Conservation (phyloP, 805 yeast species). For the Saccharomycopsis javanensis region DNA sequence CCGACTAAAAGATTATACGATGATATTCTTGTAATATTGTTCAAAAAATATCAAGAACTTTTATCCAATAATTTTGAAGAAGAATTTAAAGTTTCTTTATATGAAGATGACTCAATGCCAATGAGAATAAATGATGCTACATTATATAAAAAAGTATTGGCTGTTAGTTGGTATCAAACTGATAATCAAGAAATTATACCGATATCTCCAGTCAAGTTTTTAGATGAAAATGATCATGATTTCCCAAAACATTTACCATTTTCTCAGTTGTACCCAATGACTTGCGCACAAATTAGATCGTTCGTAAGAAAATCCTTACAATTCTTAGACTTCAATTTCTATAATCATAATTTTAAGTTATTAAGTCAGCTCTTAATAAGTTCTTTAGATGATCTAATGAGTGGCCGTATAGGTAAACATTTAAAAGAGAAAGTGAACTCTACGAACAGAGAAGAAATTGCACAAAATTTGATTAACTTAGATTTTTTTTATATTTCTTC, state of each 20-base stretch:
- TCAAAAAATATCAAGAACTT: slow-evolving; percentile 50
- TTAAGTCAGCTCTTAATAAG: slow-evolving; percentile 50
- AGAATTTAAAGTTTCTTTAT: slow-evolving; percentile 53
- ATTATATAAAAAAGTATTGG: slow-evolving; percentile 54
- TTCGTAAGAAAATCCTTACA: slow-evolving; percentile 53
- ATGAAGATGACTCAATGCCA: slow-evolving; percentile 85
- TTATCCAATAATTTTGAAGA: slow-evolving; percentile 44
- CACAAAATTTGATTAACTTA: slow-evolving; percentile 80
- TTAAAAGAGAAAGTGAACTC: slow-evolving; percentile 54
- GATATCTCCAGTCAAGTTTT: slow-evolving; percentile 13
- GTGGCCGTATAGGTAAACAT: slow-evolving; percentile 54
- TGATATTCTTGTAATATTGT: slow-evolving; percentile 42
- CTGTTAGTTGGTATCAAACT: slow-evolving; percentile 60
- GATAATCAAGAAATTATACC: slow-evolving; percentile 27
- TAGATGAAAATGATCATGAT: slow-evolving; percentile 17
- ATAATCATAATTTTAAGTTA: slow-evolving; percentile 50
- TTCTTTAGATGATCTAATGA: slow-evolving; percentile 60
- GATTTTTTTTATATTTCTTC: slow-evolving; percentile 79
- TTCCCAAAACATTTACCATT: slow-evolving; percentile 72
- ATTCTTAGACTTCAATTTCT: slow-evolving; percentile 57
- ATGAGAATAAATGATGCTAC: slow-evolving; percentile 51
- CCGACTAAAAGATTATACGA: slow-evolving; percentile 51
- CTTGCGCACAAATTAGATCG: slow-evolving; percentile 65
- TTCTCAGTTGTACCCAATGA: slow-evolving; percentile 78
- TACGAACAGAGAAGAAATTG: slow-evolving; percentile 77